Conservation (phyloP, 164 flowering plant genomes). For the Liquidambar formosana region DNA sequence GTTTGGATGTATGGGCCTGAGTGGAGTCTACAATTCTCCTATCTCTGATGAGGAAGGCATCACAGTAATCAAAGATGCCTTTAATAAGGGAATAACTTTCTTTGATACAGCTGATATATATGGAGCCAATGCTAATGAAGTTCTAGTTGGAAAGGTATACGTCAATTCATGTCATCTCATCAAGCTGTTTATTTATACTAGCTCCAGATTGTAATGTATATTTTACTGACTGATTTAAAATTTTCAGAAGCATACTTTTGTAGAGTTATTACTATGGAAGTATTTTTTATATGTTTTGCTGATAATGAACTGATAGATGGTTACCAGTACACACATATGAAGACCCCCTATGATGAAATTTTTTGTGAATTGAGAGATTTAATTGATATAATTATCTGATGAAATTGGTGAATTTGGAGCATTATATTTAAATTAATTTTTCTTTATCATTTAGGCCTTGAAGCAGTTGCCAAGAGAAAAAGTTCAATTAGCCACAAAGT, state of each 20-base stretch:
- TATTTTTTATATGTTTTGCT: too few relatives aligned
- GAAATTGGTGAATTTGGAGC: too few relatives aligned
- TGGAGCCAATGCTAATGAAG: constrained; percentile 54
- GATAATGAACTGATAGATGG: too few relatives aligned
- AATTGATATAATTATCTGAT: too few relatives aligned
- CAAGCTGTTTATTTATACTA: background rate
- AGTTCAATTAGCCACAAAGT: constrained; percentile 28
- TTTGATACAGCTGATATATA: constrained; percentile 68
- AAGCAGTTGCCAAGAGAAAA: constrained; percentile 27
- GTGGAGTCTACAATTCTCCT: constrained; percentile 51
- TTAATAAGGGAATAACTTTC: constrained; percentile 58
- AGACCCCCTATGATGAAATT: too few relatives aligned
- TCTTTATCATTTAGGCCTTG: constrained; percentile 26
- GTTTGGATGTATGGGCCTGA: constrained; percentile 59
- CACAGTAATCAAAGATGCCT: constrained; percentile 47
- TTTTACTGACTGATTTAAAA: too few relatives aligned
- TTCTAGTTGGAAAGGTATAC: constrained; percentile 55
- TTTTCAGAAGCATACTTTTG: too few relatives aligned
- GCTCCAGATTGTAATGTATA: too few relatives aligned
- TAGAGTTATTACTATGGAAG: too few relatives aligned
- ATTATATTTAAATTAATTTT: too few relatives aligned
- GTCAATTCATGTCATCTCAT: background rate
- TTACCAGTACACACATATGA: too few relatives aligned
- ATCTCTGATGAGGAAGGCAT: constrained; percentile 52
- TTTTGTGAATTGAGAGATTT: too few relatives aligned